phyloP scores from a whole-genome alignment of 192 early-diverging fungal species.

The Entomortierella lignicola region DNA sequence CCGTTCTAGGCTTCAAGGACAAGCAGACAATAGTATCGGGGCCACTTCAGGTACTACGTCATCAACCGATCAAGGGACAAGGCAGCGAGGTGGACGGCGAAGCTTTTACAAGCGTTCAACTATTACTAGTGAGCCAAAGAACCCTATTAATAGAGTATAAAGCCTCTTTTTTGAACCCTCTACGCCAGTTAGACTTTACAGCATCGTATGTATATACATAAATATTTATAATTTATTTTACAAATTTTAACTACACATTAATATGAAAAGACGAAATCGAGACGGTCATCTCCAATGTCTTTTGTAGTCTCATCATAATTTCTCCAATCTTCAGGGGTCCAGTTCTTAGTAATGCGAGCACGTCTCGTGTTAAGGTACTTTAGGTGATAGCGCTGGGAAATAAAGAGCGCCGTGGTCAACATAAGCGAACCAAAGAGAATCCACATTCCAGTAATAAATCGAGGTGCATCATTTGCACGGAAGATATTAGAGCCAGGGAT shows the following conservation, averaged over 20 bases:
- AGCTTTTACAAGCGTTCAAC: constrained; percentile 26
- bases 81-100: constrained; percentile 13
- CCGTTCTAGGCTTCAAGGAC: not conserved
- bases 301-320: constrained; percentile 65
- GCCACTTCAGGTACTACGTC: not conserved
- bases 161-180: not conserved
- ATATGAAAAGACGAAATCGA: constrained; percentile 61
- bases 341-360: constrained; percentile 57
- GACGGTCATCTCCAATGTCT: constrained; percentile 63
- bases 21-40: not conserved
- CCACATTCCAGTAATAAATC: constrained; percentile 63
- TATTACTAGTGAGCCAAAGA: constrained; percentile 18
- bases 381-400: constrained; percentile 59
- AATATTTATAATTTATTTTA: not conserved
- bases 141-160: constrained; percentile 8
- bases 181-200: no score
- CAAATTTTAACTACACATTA: not conserved
- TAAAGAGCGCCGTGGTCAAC: constrained; percentile 48
- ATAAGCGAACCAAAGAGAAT: constrained; percentile 57
- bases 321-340: constrained; percentile 62
- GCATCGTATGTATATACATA: no score
- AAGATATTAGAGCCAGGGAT: constrained; percentile 53
- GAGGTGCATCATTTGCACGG: constrained; percentile 56
- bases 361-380: constrained; percentile 58
- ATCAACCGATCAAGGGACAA: constrained; percentile 1